phyloP scores from a whole-genome alignment of 345 rosid genomes.

The Abelmoschus esculentus region DNA sequence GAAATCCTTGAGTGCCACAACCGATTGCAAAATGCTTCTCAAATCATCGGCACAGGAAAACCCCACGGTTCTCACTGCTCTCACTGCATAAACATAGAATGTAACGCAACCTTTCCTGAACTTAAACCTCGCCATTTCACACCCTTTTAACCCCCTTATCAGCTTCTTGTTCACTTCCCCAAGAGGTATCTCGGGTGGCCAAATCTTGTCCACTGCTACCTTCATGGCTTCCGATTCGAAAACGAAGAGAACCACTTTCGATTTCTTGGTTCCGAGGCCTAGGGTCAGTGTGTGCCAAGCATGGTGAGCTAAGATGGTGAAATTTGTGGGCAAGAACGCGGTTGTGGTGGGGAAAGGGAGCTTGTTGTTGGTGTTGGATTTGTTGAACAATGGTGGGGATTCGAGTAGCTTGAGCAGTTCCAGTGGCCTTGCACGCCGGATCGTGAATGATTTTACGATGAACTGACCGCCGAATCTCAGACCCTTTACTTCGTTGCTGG shows the following conservation, averaged over 20 bases:
- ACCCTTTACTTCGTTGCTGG: constrained; percentile 74
- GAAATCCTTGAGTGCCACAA: constrained; percentile 84
- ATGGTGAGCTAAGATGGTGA: constrained; percentile 90
- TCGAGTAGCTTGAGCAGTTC: constrained; percentile 79
- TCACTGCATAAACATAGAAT: constrained; percentile 84
- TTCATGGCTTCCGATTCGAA: constrained; percentile 74
- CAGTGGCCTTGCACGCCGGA: constrained; percentile 67
- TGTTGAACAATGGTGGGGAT: constrained; percentile 37
- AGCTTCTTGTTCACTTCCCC: constrained; percentile 91
- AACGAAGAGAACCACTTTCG: constrained; percentile 70
- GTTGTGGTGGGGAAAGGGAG: constrained; percentile 69
- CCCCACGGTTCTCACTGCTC: constrained; percentile 45
- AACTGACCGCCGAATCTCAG: constrained; percentile 89
- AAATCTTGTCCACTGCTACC: constrained; percentile 41
- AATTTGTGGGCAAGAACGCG: constrained; percentile 81
- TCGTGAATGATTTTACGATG: constrained; percentile 87
- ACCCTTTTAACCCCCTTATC: constrained; percentile 52
- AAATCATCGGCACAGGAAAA: constrained; percentile 73
- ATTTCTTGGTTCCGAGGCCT: constrained; percentile 82
- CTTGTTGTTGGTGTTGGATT: constrained; percentile 23
- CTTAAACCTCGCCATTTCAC: constrained; percentile 91
- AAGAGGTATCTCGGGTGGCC: constrained; percentile 80
- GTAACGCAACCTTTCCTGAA: constrained; percentile 93
- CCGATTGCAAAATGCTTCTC: constrained; percentile 69
- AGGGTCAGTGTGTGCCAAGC: constrained; percentile 97